Conservation (phyloP, 2,329 filamentous ascomycete genomes). For the Plenodomus tracheiphilus region DNA sequence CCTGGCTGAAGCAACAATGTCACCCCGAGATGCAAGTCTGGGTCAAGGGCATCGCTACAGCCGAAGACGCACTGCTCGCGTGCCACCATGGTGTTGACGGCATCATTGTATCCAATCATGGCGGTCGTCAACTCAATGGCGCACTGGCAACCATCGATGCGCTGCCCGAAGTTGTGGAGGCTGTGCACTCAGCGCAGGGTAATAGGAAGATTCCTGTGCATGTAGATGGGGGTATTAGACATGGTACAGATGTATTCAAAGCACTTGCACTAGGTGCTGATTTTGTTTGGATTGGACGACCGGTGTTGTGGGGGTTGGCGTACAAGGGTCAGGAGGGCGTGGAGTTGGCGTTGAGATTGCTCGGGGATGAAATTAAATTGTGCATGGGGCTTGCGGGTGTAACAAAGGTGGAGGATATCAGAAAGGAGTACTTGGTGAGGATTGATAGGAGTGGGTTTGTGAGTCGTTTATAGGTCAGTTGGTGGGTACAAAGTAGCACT, state of each 20-base stretch:
- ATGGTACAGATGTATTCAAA: slow-evolving; percentile 92
- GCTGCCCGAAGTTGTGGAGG: slow-evolving; percentile 59
- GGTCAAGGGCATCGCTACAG: slow-evolving; percentile 52
- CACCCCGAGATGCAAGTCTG: slow-evolving; percentile 28
- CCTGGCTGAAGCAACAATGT: slow-evolving; percentile 23
- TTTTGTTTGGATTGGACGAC: slow-evolving; percentile 67
- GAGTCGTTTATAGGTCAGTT: slow-evolving; percentile 4
- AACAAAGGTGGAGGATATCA: slow-evolving; percentile 24
- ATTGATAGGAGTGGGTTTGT: slow-evolving; percentile 26
- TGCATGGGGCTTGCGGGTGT: slow-evolving; percentile 31
- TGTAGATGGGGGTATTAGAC: slow-evolving; percentile 84
- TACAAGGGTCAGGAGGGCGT: slow-evolving; percentile 30
- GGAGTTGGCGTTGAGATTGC: slow-evolving; percentile 20
- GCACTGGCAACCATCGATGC: slow-evolving; percentile 45
- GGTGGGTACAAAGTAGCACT: too few species aligned
- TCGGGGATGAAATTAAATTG: slow-evolving; percentile 22
- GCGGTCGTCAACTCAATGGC: slow-evolving; percentile 55
- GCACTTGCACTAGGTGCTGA: slow-evolving; percentile 88
- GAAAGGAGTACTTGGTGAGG: slow-evolving; percentile 27
- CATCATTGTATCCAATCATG: slow-evolving; percentile 56
- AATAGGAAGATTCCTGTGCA: slow-evolving; percentile 65
- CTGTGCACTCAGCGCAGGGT: slow-evolving; percentile 48
- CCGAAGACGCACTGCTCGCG: slow-evolving; percentile 49
- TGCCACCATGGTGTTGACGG: slow-evolving; percentile 49
- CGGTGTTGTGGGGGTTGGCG: slow-evolving; percentile 70